These are phyloP conservation scores for Kurtzmaniella fragi DNA, from an alignment of 805 yeast genomes.

Conservation along the genomic window DNA sequence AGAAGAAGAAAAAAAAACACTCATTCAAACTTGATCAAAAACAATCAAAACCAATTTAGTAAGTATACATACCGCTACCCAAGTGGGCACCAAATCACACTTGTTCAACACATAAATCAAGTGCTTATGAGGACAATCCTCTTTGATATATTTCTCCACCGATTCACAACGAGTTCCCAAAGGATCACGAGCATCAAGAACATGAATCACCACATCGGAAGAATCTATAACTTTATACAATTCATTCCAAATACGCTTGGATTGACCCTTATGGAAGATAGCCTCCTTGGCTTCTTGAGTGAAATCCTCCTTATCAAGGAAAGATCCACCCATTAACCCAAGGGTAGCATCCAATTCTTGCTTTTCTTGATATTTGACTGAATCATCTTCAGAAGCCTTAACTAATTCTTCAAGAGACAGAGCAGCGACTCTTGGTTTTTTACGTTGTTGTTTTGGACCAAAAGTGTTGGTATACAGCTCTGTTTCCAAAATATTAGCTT, in stretches of 20 bases:
- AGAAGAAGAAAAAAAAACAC: constrained; percentile 6
- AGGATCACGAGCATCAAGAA: constrained; percentile 96
- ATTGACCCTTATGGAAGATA: constrained; percentile 94
- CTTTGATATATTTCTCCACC: constrained; percentile 87
- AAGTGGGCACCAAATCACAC: constrained; percentile 97
- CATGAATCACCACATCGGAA: constrained; percentile 95
- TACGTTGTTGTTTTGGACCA: constrained; percentile 94
- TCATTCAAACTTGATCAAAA: background rate
- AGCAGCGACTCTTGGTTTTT: constrained; percentile 78
- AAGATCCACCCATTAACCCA: constrained; percentile 71
- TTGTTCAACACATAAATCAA: constrained; percentile 90
- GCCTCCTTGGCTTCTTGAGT: constrained; percentile 91
- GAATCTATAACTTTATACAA: constrained; percentile 95
- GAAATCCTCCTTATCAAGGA: constrained; percentile 67
- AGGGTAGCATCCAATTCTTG: constrained; percentile 68
- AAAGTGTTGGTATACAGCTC: constrained; percentile 78
- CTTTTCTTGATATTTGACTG: constrained; percentile 63
- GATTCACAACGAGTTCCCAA: constrained; percentile 91
- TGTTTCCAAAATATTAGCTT: constrained; percentile 78
- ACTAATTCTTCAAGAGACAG: constrained; percentile 80
- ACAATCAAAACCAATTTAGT: constrained; percentile 1
- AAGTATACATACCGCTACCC: constrained; percentile 94
- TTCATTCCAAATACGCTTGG: constrained; percentile 98
- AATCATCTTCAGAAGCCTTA: constrained; percentile 49
- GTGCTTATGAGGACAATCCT: constrained; percentile 96